Conservation (phyloP, 345 rosid genomes). For the Leavenworthia alabamica region DNA sequence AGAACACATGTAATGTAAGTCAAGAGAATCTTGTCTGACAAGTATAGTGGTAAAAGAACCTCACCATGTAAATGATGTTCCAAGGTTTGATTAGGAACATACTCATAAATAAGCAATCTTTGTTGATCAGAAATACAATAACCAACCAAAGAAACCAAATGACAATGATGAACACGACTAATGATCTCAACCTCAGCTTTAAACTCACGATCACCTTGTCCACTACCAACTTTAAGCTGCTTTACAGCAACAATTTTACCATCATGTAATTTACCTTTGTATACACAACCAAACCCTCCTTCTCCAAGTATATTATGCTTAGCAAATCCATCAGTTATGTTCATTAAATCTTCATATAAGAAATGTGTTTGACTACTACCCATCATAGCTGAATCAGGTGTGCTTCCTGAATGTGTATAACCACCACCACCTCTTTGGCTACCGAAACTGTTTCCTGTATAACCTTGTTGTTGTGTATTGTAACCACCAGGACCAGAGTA, state of each 20-base stretch:
- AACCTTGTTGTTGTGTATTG: slow-evolving; percentile 37
- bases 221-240: slow-evolving; percentile 92
- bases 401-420: slow-evolving; percentile 28
- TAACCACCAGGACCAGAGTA: slow-evolving; percentile 37
- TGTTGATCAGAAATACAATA: slow-evolving; percentile 58
- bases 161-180: slow-evolving; percentile 90
- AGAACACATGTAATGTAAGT: not conserved
- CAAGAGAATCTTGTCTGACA: not conserved
- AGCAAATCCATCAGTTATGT: slow-evolving; percentile 75
- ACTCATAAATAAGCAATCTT: slow-evolving; percentile 80
- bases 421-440: slow-evolving; percentile 41
- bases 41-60: not conserved
- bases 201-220: slow-evolving; percentile 95
- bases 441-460: slow-evolving; percentile 38
- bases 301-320: slow-evolving; percentile 71
- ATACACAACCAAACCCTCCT: slow-evolving; percentile 95
- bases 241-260: slow-evolving; percentile 76
- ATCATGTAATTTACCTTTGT: slow-evolving; percentile 48
- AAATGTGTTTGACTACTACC: slow-evolving; percentile 49
- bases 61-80: slow-evolving; percentile 93
- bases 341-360: slow-evolving; percentile 69
- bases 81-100: slow-evolving; percentile 81
- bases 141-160: slow-evolving; percentile 90
- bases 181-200: slow-evolving; percentile 94
- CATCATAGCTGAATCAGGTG: slow-evolving; percentile 45